Evolutionary conservation across 805 yeast genomes (phyloP), one percentile per base, ranked within the genome.

Genomic region (Lachancea sp.): DNA sequence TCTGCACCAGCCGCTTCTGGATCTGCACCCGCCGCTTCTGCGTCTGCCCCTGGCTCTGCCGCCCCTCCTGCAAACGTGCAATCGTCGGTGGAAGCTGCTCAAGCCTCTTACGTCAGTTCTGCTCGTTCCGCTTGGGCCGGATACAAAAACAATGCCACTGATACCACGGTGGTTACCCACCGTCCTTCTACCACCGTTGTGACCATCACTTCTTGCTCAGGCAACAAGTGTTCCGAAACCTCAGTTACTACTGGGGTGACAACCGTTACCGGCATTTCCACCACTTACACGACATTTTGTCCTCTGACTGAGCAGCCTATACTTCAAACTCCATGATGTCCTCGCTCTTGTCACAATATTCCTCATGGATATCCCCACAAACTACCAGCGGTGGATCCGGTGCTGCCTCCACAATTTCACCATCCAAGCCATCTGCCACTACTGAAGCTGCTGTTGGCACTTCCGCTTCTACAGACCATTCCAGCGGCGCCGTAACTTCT

Each of bases 171-270:
- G 31, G 15, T 17, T 5, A 29, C 6, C 6, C 31, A 29, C 15
- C 31, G 5, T 13, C 13, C 30, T 3, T 41, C 50, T 9, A 48
- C 46, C 17, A 48, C 44, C 3, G 34, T 42, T 20, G 36, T 48
- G n/a, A 41, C 50, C 38, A 38, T 20, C 9, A 37, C 41, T 5
- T 37, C 41, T 12, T 37, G 41, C 32, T 37, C 41, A 10, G 41
- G 25, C 18, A 38, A 48, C 27, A 35, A 37, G 19, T 48, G 50
- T 26, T 37, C 46, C 13, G 50, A 48, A 36, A 22, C 33, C 4
- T 32, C 37, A 2, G 31, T 16, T 13, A 48, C 46, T 13, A 48
- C 50, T 11, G 50, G 46, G 5, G 41, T 48, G n/a, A 48, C 50
- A 3, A 47, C 48, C 11, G 40, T 44, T 12, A 31, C 29, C 7